Base-by-base conservation (phyloP, 176 grass and related monocot genomes). In the Bolboschoenus planiculmis region DNA sequence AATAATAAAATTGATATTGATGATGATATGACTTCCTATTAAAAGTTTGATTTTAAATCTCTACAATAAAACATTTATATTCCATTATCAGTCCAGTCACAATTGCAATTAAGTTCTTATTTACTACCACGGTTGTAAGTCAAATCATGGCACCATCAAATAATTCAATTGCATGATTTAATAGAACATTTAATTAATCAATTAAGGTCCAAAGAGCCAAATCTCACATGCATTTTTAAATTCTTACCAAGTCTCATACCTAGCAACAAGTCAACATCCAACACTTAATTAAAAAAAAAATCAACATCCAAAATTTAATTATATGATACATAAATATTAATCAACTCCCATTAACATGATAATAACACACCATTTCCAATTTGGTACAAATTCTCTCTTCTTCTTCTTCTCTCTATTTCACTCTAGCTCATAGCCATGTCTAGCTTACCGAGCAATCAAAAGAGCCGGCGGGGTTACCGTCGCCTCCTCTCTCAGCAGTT, bases 401-500 rank as follows among this genome's bases (percentile, higher is more conserved):
- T 26, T 63, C 21, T 36, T 2, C 37, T 72, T 39, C 55, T 48
- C 44, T 21, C 34, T 30, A 50, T 72, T 81, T 23, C 21, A 44
- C 76, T 58, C 39, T 56, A 30, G 16, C 48, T 24, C 39, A 26
- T 18, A 59, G 36, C 51, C 24, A 87, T 76, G 85, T 76, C 63
- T 6, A 43, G 11, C 36, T 9, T 48, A 46, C 81, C 85, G 10
- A 31, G 13, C 35, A 29, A 27, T 23, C 50, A 75, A 14, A 87
- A 82, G 44, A 87, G 14, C 21, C 31, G 33, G 8, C 78, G 70
- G 16, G 83, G 83, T 0, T 88, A 82, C 53, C 87, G 87, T 3
- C 87, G 83, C 53, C 83, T 88, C 65, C 78, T 82, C 10, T 88
- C 87, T 10, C 35, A 81, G 36, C 60, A 77, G 20, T 80, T 54